Base-by-base conservation (phyloP, 257 asterid genomes). In the Plantago ovata region DNA sequence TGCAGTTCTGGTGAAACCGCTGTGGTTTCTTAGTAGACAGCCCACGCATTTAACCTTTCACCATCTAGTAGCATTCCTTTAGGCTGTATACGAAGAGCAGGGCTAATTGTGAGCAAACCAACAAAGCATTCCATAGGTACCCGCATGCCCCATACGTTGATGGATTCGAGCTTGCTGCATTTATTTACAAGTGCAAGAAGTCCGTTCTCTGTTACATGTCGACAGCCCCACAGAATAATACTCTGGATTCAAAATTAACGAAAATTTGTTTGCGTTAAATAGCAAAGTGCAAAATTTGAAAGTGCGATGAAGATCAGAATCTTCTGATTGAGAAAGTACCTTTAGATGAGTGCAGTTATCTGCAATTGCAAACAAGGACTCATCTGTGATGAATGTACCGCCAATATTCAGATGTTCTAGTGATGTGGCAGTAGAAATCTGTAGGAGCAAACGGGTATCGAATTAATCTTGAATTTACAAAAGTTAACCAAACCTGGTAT, bases 211-310 rank as follows among this genome's bases (percentile, higher is more conserved):
- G 93, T 84, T 20, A 88, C 94, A 72, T 80, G 95, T 3, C 94
- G 82, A 71, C 98, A 92, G 42, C 95, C 93, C 96, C 98, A 92
- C 60, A 92, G 66, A 38, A 80, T 81, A 41, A 85, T 72, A n/a
- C 72, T 77, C 98, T 92, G 90, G 51, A 72, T 42, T 33, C 53
- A 32, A 22, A 60, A 51, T 51, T 38, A 3, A 13, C 3, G 1
- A 42, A n/a, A 7, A 38, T 20, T 0, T 33, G 56, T 66, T 11
- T 36, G 32, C n/a, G 38, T 24, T 24, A 3, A 21, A 46, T 53
- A 18, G 16, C 24, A 38, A 28, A 52, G n/a, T n/a, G n/a, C n/a
- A n/a, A n/a, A n/a, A n/a, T n/a, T 22, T 15, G 42, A 54, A 28
- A 28, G 36, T 28, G 47, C 52, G 11, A 6, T 40, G 19, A 13